These are phyloP conservation scores for Trapa incisa DNA, from an alignment of 345 rosid species.

Conservation along the genomic window DNA sequence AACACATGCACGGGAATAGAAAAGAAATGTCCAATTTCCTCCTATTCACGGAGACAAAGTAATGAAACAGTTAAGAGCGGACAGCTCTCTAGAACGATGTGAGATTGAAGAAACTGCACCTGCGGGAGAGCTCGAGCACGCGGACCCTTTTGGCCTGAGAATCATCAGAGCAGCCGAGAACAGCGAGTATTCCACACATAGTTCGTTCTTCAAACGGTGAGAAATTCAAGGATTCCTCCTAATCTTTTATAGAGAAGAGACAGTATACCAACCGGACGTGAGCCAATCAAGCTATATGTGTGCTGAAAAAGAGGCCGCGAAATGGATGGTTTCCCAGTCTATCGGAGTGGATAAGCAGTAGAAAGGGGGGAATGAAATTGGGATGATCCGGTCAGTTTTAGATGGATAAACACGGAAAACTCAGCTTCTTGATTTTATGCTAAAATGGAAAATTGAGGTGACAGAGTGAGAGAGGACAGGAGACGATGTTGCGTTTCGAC, in stretches of 20 bases:
- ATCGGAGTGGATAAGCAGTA: not conserved
- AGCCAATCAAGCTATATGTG: too few species aligned
- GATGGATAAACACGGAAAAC: not conserved
- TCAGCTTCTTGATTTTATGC: not conserved
- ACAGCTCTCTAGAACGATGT: not conserved
- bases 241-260: too few species aligned
- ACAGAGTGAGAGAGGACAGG: not conserved
- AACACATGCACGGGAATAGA: too few species aligned
- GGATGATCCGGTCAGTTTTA: not conserved
- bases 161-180: constrained; percentile 84
- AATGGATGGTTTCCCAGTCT: not conserved
- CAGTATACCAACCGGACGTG: too few species aligned
- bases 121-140: constrained; percentile 98
- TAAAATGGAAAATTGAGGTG: not conserved
- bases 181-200: constrained; percentile 97
- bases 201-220: not conserved
- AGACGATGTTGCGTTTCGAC: not conserved
- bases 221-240: not conserved
- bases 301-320: not conserved
- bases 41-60: not conserved
- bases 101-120: constrained; percentile 25
- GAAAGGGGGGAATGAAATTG: not conserved
- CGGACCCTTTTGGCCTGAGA: constrained; percentile 93
- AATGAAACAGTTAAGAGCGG: not conserved
- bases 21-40: not conserved